Evolutionary conservation across 2,329 filamentous ascomycete species (phyloP), one percentile per base, ranked within the genome.

Genomic region (Fusarium denticulatum): DNA sequence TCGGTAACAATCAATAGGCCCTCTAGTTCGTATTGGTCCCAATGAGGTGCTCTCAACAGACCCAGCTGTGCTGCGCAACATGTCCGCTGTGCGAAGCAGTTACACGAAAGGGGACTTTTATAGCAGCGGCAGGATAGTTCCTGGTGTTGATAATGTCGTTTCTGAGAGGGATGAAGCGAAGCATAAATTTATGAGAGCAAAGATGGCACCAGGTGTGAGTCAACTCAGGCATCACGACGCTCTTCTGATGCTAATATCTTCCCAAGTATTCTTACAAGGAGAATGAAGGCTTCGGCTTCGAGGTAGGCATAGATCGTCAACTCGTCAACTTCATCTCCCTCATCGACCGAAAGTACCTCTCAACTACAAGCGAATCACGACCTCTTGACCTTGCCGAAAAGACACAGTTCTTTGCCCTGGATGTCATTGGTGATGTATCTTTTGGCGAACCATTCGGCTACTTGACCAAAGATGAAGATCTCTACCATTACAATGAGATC

Each of bases 381-480:
- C 81, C 80, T 0, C 80, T 89, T 64, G 87, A 90, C 71, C 79
- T 90, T 47, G 85, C 85, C 28, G 80, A 82, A 43, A 86, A 87
- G 69, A 84, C 85, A 6, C 85, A 87, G 30, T 88, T 85, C 80
- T 87, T 89, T 62, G 84, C 87, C 2, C 79, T 89, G 2, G 88
- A 90, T 63, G 85, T 87, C 5, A 86, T 90, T 46, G 85, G 85
- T 18, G 83, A 88, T 42, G 79, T 89, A 28, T 86, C 86, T 1
- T 85, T 89, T n/a, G 87, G 87, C 12, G 77, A 83, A 18, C 75
- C 86, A 0, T 89, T 89, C 68, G 87, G 88, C 8, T 86, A 86
- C 72, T 81, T 90, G 20, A 80, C 81, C 28, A 80, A 84, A 12
- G 86, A 90, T 67, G 76, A 81, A 24, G 88, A 90, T 64, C 71